Evolutionary conservation across 441 rosid genomes (phyloP).

Genomic region (Adansonia gregorii): DNA sequence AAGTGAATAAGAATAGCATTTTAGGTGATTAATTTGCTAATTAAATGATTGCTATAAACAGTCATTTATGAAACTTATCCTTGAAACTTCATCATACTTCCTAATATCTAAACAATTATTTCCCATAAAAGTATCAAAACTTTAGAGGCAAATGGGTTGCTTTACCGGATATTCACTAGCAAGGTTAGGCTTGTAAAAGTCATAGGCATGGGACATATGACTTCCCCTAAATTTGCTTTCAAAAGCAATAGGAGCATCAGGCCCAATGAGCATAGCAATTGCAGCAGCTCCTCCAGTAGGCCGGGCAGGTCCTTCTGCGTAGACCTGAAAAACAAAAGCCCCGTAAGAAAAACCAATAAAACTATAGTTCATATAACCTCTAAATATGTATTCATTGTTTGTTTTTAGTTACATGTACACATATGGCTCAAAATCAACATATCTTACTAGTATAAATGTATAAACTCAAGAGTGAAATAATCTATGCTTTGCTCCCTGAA

Average conservation of each 20-base stretch:
- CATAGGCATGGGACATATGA: conserved; percentile 95
- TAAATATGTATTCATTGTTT: background rate
- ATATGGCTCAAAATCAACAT: conserved; percentile 11
- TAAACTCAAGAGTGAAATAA: background rate
- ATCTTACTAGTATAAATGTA: conserved; percentile 5
- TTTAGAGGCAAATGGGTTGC: conserved; percentile 19
- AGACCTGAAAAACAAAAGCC: conserved; percentile 63
- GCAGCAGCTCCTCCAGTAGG: conserved; percentile 99
- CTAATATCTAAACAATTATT: background rate
- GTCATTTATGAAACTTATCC: background rate
- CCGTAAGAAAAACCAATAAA: conserved; percentile 21
- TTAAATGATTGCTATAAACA: conserved; percentile 14
- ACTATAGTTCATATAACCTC: background rate
- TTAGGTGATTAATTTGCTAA: background rate
- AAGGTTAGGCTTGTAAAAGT: conserved; percentile 97
- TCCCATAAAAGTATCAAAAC: conserved; percentile 21
- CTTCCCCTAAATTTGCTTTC: conserved; percentile 95
- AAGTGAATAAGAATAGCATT: conserved; percentile 4
- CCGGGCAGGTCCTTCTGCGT: conserved; percentile 99
- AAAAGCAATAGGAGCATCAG: conserved; percentile 89
- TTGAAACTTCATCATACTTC: background rate
- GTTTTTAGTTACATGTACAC: background rate
- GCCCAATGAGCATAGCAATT: conserved; percentile 86
- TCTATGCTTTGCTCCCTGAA: background rate
- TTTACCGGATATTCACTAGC: conserved; percentile 99